Evolutionary conservation across 768 basidiomycete species (phyloP).

Genomic region (Leucocoprinus leucothites): DNA sequence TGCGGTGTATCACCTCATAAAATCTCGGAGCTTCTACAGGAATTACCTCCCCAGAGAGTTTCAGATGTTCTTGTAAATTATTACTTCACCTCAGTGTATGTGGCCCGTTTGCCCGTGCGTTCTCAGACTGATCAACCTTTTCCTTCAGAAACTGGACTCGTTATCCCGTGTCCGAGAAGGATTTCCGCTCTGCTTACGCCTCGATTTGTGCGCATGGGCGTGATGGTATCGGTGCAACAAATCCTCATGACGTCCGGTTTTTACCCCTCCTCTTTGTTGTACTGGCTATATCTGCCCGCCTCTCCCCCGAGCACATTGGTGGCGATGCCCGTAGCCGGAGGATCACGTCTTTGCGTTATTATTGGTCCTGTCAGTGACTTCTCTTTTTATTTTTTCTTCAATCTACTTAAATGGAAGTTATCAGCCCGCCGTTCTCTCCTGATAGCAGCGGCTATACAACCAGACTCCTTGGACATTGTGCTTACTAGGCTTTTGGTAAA

Average conservation of each 20-base stretch:
- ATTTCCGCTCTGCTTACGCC: conserved; percentile 71
- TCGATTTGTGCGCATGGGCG: conserved; percentile 61
- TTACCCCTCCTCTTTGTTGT: conserved; percentile 93
- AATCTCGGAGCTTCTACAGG: conserved; percentile 84
- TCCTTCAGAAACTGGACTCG: conserved; percentile 84
- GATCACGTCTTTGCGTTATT: conserved; percentile 84
- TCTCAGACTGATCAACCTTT: conserved; percentile 13
- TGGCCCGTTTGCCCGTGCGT: not conserved
- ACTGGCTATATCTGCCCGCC: conserved; percentile 78
- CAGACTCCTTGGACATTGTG: conserved; percentile 91
- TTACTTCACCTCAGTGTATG: conserved; percentile 74
- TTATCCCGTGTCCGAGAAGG: conserved; percentile 84
- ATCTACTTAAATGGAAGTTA: conserved; percentile 13
- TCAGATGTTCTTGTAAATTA: conserved; percentile 80
- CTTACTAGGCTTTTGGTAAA: conserved; percentile 85
- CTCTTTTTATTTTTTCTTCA: conserved; percentile 1
- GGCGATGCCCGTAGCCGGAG: conserved; percentile 75
- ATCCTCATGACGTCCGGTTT: conserved; percentile 77
- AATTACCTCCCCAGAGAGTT: conserved; percentile 75
- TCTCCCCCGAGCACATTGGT: conserved; percentile 82
- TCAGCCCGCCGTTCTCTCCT: conserved; percentile 83
- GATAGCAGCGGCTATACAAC: conserved; percentile 90
- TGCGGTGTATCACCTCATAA: conserved; percentile 91
- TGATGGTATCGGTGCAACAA: conserved; percentile 55
- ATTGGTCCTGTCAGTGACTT: conserved; percentile 84